phyloP scores from a whole-genome alignment of 305 asterid species.

The Solanum hybrid region DNA sequence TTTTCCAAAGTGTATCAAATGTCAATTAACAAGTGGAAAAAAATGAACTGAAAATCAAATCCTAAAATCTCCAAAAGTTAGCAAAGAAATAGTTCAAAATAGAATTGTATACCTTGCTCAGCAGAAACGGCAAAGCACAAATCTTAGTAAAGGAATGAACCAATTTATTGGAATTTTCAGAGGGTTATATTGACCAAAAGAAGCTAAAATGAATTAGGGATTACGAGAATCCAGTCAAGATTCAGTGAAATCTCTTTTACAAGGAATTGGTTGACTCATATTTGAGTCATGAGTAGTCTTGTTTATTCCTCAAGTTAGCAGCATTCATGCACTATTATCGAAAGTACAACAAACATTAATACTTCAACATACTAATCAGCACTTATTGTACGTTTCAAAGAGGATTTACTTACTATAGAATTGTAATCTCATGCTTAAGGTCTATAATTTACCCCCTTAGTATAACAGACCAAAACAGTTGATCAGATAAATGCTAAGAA shows the following conservation, averaged over 20 bases:
- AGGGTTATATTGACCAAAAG: background rate
- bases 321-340: background rate
- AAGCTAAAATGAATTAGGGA: background rate
- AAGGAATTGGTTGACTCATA: background rate
- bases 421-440: background rate
- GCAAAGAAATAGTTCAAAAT: background rate
- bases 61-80: background rate
- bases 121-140: background rate
- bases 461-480: background rate
- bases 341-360: background rate
- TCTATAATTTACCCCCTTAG: background rate
- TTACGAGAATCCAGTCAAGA: background rate
- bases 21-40: background rate
- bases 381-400: background rate
- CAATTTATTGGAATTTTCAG: background rate
- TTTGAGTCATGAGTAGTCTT: background rate
- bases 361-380: background rate
- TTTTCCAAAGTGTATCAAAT: background rate
- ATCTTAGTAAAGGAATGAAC: background rate
- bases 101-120: background rate
- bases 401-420: background rate
- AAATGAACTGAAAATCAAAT: background rate
- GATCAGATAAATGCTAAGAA: background rate
- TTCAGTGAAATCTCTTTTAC: background rate
- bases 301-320: background rate